These are phyloP conservation scores for Rhizopogon vulgaris DNA, from an alignment of 768 basidiomycete species.

Conservation along the genomic window DNA sequence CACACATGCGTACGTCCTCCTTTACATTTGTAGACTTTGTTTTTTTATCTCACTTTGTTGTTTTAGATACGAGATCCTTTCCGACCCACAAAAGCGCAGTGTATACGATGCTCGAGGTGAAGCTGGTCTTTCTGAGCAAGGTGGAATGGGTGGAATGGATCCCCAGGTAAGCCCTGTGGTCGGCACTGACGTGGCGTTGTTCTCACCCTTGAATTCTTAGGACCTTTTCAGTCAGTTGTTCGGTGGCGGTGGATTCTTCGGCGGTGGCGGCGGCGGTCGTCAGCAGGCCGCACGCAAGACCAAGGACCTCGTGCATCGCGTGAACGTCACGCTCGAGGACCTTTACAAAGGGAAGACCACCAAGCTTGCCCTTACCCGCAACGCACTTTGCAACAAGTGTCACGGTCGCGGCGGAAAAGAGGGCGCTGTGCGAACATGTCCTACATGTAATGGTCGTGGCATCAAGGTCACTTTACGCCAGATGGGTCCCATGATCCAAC, in stretches of 20 bases:
- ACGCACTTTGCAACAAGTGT: constrained; percentile 90
- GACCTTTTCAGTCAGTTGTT: constrained; percentile 98
- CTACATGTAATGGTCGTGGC: constrained; percentile 80
- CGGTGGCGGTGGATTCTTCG: constrained; percentile 77
- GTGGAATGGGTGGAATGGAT: constrained; percentile 95
- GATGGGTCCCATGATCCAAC: constrained; percentile 99
- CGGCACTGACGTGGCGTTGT: background rate
- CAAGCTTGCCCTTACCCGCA: constrained; percentile 94
- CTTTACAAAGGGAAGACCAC: constrained; percentile 99
- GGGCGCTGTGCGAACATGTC: constrained; percentile 82
- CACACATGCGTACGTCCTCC: constrained; percentile 75
- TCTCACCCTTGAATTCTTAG: constrained; percentile 27
- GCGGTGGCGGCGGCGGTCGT: constrained; percentile 56
- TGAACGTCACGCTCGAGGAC: constrained; percentile 95
- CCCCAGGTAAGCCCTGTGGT: constrained; percentile 60
- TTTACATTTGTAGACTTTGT: constrained; percentile 4
- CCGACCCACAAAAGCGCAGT: constrained; percentile 75
- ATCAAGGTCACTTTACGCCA: constrained; percentile 88
- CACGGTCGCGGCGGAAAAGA: constrained; percentile 97
- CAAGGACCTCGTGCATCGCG: constrained; percentile 96
- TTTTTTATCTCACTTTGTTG: background rate
- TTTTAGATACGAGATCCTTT: constrained; percentile 83
- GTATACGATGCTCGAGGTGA: constrained; percentile 91
- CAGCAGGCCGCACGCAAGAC: constrained; percentile 82
- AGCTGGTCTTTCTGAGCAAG: constrained; percentile 80